Base-by-base conservation (phyloP, 1,284 basidiomycete genomes). In the Leccinum cinnamomeum region DNA sequence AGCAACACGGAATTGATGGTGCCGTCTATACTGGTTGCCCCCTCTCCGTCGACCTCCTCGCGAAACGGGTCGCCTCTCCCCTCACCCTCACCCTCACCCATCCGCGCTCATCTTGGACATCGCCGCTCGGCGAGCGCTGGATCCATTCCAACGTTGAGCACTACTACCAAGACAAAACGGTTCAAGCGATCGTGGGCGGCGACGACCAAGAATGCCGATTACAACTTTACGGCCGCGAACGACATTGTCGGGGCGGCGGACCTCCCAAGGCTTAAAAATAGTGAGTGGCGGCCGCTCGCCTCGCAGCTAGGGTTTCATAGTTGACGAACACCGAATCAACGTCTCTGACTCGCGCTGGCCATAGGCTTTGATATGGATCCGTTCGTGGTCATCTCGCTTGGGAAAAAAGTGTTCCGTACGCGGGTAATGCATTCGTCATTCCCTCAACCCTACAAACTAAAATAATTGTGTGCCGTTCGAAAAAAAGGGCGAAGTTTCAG, bases 321-420 rank as follows among this genome's bases (percentile, higher is more conserved):
- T 48, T 65, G 64, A 72, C 37, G 50, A 50, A 25, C 23, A 7
- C 20, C 12, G 7, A 25, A 39, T 20, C 18, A 2, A 44, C 4
- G 5, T 41, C n/a, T 50, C 11, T 58, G 20, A 14, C 7, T 59
- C 10, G 35, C 8, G 7, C 23, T 7, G 5, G 16, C 11, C 12
- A 7, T 30, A 0, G 91, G 91, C 0, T 95, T 89, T 85, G 96
- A 98, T 73, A 98, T 98, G 95, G 95, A 99, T 70, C 95, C 95
- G 0, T 98, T 98, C 71, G 92, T 95, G 14, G 95, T 99, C 67
- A 86, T 96, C 67, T 95, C 94, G 2, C 98, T 99, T 68, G 93
- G 95, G 41, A 96, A 97, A 78, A 98, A 98, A 76, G 93, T 98
- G 10, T 98, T 98, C 79, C 85, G 96, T 3, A 98, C 95, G 0